These are phyloP conservation scores for Zygosaccharomyces pseudobailii DNA, from an alignment of 1,139 yeast species.

Conservation along the genomic window DNA sequence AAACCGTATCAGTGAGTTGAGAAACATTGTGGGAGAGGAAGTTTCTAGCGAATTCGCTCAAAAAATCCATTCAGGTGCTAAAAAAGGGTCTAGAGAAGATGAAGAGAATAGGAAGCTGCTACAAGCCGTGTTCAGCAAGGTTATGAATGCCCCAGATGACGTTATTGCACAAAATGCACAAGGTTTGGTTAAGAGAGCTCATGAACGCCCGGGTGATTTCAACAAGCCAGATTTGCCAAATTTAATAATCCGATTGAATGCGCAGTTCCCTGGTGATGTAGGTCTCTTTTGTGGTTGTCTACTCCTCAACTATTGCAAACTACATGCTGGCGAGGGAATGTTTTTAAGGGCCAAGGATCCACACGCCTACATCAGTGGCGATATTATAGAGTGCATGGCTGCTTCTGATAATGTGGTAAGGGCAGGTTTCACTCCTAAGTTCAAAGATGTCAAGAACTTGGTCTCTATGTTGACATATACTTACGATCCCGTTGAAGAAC, in stretches of 20 bases:
- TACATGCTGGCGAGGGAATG: conserved; percentile 93
- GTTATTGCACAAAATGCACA: conserved; percentile 52
- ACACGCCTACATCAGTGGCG: conserved; percentile 95
- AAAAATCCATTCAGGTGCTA: conserved; percentile 46
- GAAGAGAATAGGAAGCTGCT: conserved; percentile 55
- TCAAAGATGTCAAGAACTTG: conserved; percentile 86
- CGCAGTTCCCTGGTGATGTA: conserved; percentile 87
- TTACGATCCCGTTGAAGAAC: conserved; percentile 84
- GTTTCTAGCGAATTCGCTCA: conserved; percentile 48
- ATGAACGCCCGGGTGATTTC: conserved; percentile 44
- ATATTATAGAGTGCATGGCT: conserved; percentile 98
- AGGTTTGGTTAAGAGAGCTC: conserved; percentile 58
- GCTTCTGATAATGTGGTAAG: conserved; percentile 97
- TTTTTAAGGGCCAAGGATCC: conserved; percentile 96
- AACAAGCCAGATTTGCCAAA: conserved; percentile 52
- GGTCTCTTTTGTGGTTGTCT: conserved; percentile 96
- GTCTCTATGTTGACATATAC: conserved; percentile 89
- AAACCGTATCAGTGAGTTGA: conserved; percentile 68
- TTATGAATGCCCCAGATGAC: conserved; percentile 72
- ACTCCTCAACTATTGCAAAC: conserved; percentile 77
- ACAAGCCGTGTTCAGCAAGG: conserved; percentile 68
- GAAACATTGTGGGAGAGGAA: conserved; percentile 62
- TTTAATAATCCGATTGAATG: conserved; percentile 68
- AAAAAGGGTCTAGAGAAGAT: conserved; percentile 46
- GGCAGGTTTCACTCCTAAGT: conserved; percentile 98